Evolutionary conservation across 2,329 filamentous ascomycete genomes (phyloP), one percentile per base, ranked within the genome.

Genomic region (Fusarium piperis): DNA sequence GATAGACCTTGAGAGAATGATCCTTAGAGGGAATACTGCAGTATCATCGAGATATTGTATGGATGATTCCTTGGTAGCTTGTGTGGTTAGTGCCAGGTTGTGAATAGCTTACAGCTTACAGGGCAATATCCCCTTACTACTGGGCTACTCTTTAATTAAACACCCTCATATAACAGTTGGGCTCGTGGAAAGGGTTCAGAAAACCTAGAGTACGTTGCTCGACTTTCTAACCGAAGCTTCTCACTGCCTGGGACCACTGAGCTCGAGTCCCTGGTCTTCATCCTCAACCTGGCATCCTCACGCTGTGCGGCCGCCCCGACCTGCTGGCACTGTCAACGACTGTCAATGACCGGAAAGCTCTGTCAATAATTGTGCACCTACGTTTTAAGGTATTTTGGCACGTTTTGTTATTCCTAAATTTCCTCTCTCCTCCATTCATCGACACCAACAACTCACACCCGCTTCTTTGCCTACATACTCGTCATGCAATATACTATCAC

Each of bases 31-130:
- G 11, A 39, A 30, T 7, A n/a, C 3, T n/a, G n/a, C n/a, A n/a
- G n/a, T 6, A 12, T 51, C 36, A 73, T 72, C 66, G 70, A 70
- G 60, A 72, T 68, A 53, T 39, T 15, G 58, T 11, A 11, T 18
- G 44, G n/a, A 51, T 30, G 36, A 33, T 28, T 38, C 20, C 59
- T 68, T 61, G 64, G 64, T 38, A 23, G 39, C 44, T n/a, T 55
- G 44, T n/a, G n/a, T 33, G 18, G 16, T 20, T 12, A 10, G 18
- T 26, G 7, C 28, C 3, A 23, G n/a, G 28, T 64, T 26, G 15
- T 13, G 41, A 46, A 46, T 16, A 8, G 18, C 30, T n/a, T n/a
- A n/a, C n/a, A n/a, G n/a, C n/a, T n/a, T n/a, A n/a, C 23, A 16
- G 35, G 35, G 35, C 35, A 38, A 38, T 38, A 38, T 38, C 35